A percentile compares a stretch with the other conserved stretches of the same genome.
Evolutionary conservation across 805 yeast genomes (phyloP).

Genomic region (Nakazawaea wickerhamii): DNA sequence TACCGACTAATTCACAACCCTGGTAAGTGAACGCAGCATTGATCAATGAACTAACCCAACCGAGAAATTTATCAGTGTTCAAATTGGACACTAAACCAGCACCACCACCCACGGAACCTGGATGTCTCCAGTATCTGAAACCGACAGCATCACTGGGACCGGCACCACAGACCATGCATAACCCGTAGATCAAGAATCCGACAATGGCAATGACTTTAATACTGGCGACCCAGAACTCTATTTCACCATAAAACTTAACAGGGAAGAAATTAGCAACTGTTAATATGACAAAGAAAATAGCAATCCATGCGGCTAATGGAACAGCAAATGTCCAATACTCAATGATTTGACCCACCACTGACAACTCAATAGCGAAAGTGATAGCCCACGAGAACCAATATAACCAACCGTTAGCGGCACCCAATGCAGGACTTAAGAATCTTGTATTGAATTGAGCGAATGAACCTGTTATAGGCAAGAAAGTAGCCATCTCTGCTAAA

Average conservation of each 20-base stretch:
- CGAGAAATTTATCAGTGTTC: conserved; percentile 56
- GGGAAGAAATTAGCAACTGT: conserved; percentile 56
- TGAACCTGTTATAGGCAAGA: conserved; percentile 63
- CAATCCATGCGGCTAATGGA: conserved; percentile 69
- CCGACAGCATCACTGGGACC: conserved; percentile 67
- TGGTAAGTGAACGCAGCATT: conserved; percentile 78
- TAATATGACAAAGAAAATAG: conserved; percentile 55
- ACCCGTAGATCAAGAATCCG: conserved; percentile 64
- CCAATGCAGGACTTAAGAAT: conserved; percentile 65
- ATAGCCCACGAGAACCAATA: conserved; percentile 79
- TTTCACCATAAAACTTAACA: conserved; percentile 66
- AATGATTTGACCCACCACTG: conserved; percentile 63
- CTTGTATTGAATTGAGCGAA: conserved; percentile 66
- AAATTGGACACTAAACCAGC: conserved; percentile 38
- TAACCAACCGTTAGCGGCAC: conserved; percentile 67
- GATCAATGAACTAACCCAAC: conserved; percentile 64
- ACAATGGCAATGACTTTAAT: conserved; percentile 62
- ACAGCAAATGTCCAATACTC: conserved; percentile 65
- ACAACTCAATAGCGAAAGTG: conserved; percentile 69
- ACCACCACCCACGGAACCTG: conserved; percentile 74
- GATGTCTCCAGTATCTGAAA: conserved; percentile 76
- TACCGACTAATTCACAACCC: conserved; percentile 74
- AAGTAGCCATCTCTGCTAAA: conserved; percentile 77
- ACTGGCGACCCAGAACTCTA: conserved; percentile 70
- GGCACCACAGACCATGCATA: conserved; percentile 74